Evolutionary conservation across 106 monocot species (phyloP).

Genomic region (Chionographis japonica): DNA sequence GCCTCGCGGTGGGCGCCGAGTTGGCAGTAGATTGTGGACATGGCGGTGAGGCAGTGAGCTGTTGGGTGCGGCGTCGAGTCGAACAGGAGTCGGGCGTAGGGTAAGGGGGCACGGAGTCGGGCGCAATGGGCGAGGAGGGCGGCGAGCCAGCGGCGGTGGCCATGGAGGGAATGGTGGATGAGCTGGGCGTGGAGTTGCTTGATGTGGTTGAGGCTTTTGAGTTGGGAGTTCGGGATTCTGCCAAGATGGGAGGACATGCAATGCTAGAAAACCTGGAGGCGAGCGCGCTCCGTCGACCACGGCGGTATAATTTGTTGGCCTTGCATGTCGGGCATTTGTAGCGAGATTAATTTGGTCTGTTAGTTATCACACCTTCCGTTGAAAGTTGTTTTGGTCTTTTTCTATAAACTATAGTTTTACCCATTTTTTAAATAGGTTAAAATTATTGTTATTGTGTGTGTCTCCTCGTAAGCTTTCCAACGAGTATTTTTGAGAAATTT

Average conservation of each 20-base stretch:
- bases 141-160: slow-evolving; percentile 20
- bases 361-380: too few relatives aligned
- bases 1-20: slow-evolving; percentile 5
- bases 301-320: too few relatives aligned
- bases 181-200: slow-evolving; percentile 28
- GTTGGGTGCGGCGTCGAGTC: slow-evolving; percentile 9
- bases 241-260: background rate
- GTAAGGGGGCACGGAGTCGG: slow-evolving; percentile 8
- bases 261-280: background rate
- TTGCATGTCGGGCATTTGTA: too few relatives aligned
- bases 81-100: slow-evolving; percentile 26
- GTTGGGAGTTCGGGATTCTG: background rate
- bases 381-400: too few relatives aligned
- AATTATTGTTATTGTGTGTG: too few relatives aligned
- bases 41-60: slow-evolving; percentile 21
- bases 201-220: slow-evolving; percentile 18
- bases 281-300: too few relatives aligned
- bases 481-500: too few relatives aligned
- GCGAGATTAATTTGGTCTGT: too few relatives aligned
- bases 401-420: too few relatives aligned
- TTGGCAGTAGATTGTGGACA: slow-evolving; percentile 20
- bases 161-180: slow-evolving; percentile 21
- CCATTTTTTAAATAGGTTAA: too few relatives aligned
- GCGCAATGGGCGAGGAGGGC: slow-evolving; percentile 25
- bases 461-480: too few relatives aligned